Evolutionary conservation across 345 rosid species (phyloP), one percentile per base, ranked within the genome.

Genomic region (Populus simonii): DNA sequence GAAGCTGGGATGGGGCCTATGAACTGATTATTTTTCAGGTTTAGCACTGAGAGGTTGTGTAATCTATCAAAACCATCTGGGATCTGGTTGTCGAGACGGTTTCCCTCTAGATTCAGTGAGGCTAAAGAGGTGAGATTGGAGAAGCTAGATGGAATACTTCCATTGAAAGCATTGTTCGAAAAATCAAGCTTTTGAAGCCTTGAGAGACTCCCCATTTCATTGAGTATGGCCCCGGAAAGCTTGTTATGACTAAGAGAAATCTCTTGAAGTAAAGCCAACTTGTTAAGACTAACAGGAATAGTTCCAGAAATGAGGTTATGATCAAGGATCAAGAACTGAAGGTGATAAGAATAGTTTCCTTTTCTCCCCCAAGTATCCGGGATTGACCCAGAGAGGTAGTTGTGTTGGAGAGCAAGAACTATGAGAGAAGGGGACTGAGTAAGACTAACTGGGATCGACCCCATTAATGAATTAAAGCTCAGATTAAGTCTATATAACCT

Each of bases 81-180:
- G 74, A 93, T 77, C 59, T 23, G 90, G 66, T 83, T 81, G 20
- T 73, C 74, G 39, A 93, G 84, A 76, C 73, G 85, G 77, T 91
- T 93, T 71, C 84, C 81, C 77, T 90, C 87, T 5, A 91, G 84
- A 79, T 89, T 89, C 75, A 92, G 77, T 16, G 83, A 81, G 69
- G 69, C 84, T 36, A 92, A 86, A 55, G 97, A 90, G 65, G 91
- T 81, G 0, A 90, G 85, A 69, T 87, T 84, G 78, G 85, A 79
- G 81, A 94, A 85, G 68, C 89, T 79, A 22, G 76, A 73, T 20
- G 97, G 98, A 61, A 94, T 80, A 82, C 87, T 89, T 39, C 94
- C 99, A 87, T 83, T 88, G 53, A 95, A 82, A 68, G 85, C 85
- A 80, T 95, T 95, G 86, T 82, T 83, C 20, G 98, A 95, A 5